Evolutionary conservation across 2,329 filamentous ascomycete genomes (phyloP), one percentile per base, ranked within the genome.

Genomic region (Trichothecium roseum): DNA sequence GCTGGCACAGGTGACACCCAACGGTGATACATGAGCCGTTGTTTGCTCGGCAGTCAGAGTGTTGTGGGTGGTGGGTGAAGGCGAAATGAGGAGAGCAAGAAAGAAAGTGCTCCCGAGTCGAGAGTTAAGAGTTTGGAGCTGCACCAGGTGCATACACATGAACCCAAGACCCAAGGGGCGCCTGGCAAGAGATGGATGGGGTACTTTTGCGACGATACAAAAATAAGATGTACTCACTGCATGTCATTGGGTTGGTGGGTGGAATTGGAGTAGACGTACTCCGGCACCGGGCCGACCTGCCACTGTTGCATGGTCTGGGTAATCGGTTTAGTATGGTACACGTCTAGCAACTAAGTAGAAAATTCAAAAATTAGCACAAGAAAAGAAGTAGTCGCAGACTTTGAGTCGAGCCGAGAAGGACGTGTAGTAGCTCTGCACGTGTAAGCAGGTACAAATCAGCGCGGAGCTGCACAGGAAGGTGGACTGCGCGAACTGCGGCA

Each of bases 271-370:
- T 70, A 72, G 49, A 73, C 64, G 61, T 72, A 72, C 57, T 72
- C 69, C 60, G 69, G 69, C 59, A 74, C 64, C 47, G 69, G 69
- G 60, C 69, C 68, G 56, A 74, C 67, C 57, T 73, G 68, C 70
- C 70, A 74, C 59, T 73, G 69, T 62, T 74, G 67, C 70, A 74
- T 74, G 59, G 58, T 68, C 68, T 72, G 42, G 45, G 43, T 36
- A 43, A 50, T 9, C 6, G 16, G 12, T 14, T 37, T 15, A 28
- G 37, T 36, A 12, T 28, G 10, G n/a, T n/a, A n/a, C 10, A 28
- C 32, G 31, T 31, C 15, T 8, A 31, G 15, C 13, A 16, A 12
- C 12, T 31, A 10, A 8, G 30, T 5, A 33, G 9, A 18, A 24
- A 14, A 26, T 22, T 13, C 31, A 15, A 9, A 13, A n/a, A 17